Evolutionary conservation across 2,329 filamentous ascomycete species (phyloP).

Genomic region (Colletotrichum godetiae): DNA sequence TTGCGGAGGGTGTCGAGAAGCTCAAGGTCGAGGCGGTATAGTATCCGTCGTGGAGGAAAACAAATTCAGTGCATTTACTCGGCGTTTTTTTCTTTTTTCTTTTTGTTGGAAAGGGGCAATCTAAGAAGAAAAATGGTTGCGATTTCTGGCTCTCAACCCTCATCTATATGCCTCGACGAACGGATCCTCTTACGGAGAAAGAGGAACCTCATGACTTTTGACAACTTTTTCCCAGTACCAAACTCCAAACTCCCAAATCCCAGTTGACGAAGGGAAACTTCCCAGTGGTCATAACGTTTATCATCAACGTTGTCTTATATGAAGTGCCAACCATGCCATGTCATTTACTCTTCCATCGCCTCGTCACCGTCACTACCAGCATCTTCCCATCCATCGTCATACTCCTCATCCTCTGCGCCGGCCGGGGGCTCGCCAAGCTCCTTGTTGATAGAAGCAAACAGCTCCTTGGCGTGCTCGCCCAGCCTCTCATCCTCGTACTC

Average conservation of each 20-base stretch:
- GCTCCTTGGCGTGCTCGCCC: conserved; percentile 78
- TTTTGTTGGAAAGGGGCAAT: conserved; percentile 4
- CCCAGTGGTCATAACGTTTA: background rate
- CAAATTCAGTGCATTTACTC: conserved; percentile 12
- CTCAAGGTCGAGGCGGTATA: conserved; percentile 72
- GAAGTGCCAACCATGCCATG: background rate
- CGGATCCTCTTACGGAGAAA: background rate
- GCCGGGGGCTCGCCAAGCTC: conserved; percentile 71
- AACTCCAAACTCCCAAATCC: conserved; percentile 24
- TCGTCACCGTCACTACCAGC: conserved; percentile 59
- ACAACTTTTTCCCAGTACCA: background rate
- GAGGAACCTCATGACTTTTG: conserved; percentile 5
- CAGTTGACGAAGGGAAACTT: background rate
- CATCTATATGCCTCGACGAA: conserved; percentile 8
- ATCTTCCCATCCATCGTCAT: conserved; percentile 61
- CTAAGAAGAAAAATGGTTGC: conserved; percentile 2
- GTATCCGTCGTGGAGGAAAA: background rate
- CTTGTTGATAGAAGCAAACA: conserved; percentile 72
- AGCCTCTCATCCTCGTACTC: conserved; percentile 89
- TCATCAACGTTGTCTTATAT: background rate
- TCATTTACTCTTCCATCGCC: conserved; percentile 60
- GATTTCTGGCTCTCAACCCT: conserved; percentile 13
- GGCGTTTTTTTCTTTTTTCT: conserved; percentile 27
- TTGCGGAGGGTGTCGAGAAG: conserved; percentile 73
- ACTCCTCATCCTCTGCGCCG: conserved; percentile 66